A percentile compares a stretch with the other conserved stretches of the same genome.
phyloP scores from a whole-genome alignment of 345 rosid species.

The Pistacia atlantica region DNA sequence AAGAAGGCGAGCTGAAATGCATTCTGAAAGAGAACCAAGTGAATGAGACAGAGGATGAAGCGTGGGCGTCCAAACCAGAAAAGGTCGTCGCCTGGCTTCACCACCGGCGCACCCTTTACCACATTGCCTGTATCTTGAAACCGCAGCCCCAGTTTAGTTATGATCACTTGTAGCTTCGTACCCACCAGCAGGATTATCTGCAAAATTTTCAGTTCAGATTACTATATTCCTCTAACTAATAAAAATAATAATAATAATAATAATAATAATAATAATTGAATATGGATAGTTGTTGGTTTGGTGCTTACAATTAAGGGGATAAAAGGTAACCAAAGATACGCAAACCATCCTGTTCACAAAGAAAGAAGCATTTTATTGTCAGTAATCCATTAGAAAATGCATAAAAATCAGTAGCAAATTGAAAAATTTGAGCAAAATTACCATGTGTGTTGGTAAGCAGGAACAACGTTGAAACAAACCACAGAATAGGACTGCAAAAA shows the following conservation, averaged over 20 bases:
- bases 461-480: constrained; percentile 73
- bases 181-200: constrained; percentile 76
- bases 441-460: constrained; percentile 81
- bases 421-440: constrained; percentile 20
- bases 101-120: constrained; percentile 89
- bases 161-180: constrained; percentile 80
- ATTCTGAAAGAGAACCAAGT: constrained; percentile 91
- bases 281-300: background rate
- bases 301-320: constrained; percentile 79
- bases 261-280: background rate
- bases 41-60: constrained; percentile 81
- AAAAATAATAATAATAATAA: background rate
- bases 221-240: background rate
- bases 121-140: constrained; percentile 87
- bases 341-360: constrained; percentile 53
- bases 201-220: constrained; percentile 10
- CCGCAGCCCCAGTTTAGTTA: constrained; percentile 77
- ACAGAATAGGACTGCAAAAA: constrained; percentile 68
- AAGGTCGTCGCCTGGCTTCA: constrained; percentile 85
- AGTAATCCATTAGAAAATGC: background rate
- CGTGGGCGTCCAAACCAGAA: constrained; percentile 96
- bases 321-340: constrained; percentile 84
- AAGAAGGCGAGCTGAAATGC: constrained; percentile 92
- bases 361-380: background rate
- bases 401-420: background rate